Conservation (phyloP, 2,329 filamentous ascomycete species). For the Colletotrichum cuscutae region DNA sequence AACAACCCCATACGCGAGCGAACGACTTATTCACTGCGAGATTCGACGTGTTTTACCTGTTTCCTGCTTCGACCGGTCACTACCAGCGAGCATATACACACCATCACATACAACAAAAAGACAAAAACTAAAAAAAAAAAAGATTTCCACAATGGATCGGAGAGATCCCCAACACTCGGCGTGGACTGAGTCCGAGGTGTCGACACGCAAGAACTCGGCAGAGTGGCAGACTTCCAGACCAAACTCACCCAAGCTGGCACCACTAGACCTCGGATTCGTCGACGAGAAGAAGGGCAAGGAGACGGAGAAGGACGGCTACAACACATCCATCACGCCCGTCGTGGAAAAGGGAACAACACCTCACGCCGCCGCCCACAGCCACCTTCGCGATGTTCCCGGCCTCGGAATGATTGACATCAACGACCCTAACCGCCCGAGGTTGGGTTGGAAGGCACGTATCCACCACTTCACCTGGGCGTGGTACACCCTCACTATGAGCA, state of each 20-base stretch:
- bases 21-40: slow-evolving; percentile 33
- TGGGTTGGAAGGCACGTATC: slow-evolving; percentile 56
- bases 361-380: background rate
- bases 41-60: slow-evolving; percentile 13
- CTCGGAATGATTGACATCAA: slow-evolving; percentile 34
- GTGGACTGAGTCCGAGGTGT: slow-evolving; percentile 32
- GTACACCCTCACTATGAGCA: slow-evolving; percentile 82
- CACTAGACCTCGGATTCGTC: slow-evolving; percentile 26
- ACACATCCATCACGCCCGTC: slow-evolving; percentile 27
- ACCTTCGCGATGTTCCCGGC: slow-evolving; percentile 3
- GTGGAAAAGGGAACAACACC: slow-evolving; percentile 30
- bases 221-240: slow-evolving; percentile 32
- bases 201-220: slow-evolving; percentile 32
- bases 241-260: slow-evolving; percentile 30
- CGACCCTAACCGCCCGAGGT: slow-evolving; percentile 44
- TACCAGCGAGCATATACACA: slow-evolving; percentile 1
- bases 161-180: slow-evolving; percentile 24
- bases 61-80: slow-evolving; percentile 8
- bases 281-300: slow-evolving; percentile 21
- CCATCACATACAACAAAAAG: background rate
- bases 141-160: slow-evolving; percentile 22
- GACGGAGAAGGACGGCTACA: slow-evolving; percentile 16
- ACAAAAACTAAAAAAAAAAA: background rate
- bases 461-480: slow-evolving; percentile 76
- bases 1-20: background rate